These are phyloP conservation scores for Erysimum cheiranthoides DNA, from an alignment of 345 rosid species.

Conservation along the genomic window DNA sequence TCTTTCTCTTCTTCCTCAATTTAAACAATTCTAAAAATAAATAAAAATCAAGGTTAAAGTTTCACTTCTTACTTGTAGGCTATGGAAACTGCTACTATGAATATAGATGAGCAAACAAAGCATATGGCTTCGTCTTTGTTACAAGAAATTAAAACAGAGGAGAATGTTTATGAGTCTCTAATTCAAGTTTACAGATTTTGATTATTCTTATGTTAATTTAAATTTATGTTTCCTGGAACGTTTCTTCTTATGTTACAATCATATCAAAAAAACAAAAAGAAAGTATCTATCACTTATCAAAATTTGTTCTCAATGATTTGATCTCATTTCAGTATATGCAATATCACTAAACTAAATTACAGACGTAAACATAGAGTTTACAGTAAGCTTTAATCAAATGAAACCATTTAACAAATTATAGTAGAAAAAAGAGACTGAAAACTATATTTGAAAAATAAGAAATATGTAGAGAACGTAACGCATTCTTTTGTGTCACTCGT, in stretches of 20 bases:
- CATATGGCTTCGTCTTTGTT: not conserved
- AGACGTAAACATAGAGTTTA: not conserved
- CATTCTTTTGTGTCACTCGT: not conserved
- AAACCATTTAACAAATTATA: too few relatives aligned
- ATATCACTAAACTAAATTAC: not conserved
- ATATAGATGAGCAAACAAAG: slow-evolving; percentile 27
- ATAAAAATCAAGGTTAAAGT: not conserved
- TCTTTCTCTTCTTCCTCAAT: not conserved
- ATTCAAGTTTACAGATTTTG: not conserved
- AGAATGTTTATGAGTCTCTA: slow-evolving; percentile 5
- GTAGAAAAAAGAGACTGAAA: not conserved
- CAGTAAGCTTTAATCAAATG: not conserved
- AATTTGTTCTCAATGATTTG: not conserved
- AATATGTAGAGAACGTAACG: slow-evolving; percentile 2
- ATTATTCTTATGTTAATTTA: not conserved
- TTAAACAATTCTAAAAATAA: not conserved
- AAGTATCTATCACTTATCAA: not conserved
- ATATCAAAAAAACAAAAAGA: not conserved
- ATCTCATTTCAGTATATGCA: not conserved
- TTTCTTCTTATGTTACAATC: not conserved
- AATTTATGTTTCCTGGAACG: slow-evolving; percentile 17
- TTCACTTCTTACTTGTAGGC: slow-evolving; percentile 47
- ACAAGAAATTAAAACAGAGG: slow-evolving; percentile 19
- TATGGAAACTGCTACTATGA: slow-evolving; percentile 58
- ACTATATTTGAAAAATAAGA: not conserved